phyloP scores from a whole-genome alignment of 345 rosid genomes.

The Acer negundo region DNA sequence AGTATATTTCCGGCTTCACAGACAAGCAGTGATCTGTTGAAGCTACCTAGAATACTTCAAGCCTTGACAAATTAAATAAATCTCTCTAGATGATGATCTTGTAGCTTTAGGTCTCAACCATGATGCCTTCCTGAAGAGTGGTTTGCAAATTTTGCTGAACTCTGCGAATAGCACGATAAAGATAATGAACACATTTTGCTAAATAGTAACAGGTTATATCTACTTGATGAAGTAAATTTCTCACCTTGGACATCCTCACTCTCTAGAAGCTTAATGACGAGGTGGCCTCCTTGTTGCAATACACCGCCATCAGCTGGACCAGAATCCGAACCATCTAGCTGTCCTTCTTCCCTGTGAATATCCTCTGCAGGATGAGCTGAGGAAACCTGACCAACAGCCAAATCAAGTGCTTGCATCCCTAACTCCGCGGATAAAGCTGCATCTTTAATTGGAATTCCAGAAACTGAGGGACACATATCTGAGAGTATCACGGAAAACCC shows the following conservation, averaged over 20 bases:
- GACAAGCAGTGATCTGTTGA: background rate
- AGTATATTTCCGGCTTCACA: too few species aligned
- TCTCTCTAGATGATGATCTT: slow-evolving; percentile 91
- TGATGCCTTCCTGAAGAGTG: slow-evolving; percentile 77
- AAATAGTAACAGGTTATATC: background rate
- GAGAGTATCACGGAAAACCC: slow-evolving; percentile 87
- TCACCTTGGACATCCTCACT: slow-evolving; percentile 85
- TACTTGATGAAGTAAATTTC: background rate
- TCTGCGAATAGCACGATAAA: slow-evolving; percentile 42
- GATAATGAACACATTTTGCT: background rate
- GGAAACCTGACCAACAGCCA: slow-evolving; percentile 72
- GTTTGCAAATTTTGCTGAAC: slow-evolving; percentile 68
- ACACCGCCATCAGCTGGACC: slow-evolving; percentile 46
- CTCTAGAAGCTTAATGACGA: slow-evolving; percentile 87
- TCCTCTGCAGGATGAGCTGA: slow-evolving; percentile 31
- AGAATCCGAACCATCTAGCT: slow-evolving; percentile 12
- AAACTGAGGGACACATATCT: slow-evolving; percentile 88
- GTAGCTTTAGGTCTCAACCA: slow-evolving; percentile 97
- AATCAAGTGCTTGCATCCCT: slow-evolving; percentile 87
- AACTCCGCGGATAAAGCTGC: slow-evolving; percentile 79
- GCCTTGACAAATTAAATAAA: slow-evolving; percentile 82
- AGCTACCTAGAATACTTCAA: slow-evolving; percentile 32
- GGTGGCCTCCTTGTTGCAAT: slow-evolving; percentile 71
- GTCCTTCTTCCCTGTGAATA: slow-evolving; percentile 11
- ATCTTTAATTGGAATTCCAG: slow-evolving; percentile 82